phyloP scores from a whole-genome alignment of 1,139 yeast species.

The Blastobotrys ciferrii region DNA sequence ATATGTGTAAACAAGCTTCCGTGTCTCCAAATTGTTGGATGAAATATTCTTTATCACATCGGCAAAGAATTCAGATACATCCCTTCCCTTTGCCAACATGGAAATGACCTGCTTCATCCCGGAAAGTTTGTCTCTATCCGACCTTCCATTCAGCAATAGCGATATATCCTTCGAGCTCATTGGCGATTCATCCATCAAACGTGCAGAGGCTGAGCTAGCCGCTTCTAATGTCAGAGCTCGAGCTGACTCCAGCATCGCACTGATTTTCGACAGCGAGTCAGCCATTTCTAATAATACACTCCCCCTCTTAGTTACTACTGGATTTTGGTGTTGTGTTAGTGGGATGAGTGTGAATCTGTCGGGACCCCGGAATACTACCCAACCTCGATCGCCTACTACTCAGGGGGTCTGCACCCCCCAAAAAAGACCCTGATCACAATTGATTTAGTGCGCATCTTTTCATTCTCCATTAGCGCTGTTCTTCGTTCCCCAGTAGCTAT shows the following conservation, averaged over 20 bases:
- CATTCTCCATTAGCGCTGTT: no score
- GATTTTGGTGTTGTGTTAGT: slow-evolving; percentile 1
- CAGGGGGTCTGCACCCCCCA: no score
- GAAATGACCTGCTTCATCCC: slow-evolving; percentile 79
- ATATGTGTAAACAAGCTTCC: slow-evolving; percentile 76
- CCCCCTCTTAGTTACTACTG: background rate
- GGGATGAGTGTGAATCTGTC: background rate
- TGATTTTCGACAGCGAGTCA: slow-evolving; percentile 50
- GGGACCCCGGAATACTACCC: background rate
- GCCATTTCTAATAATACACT: slow-evolving; percentile 41
- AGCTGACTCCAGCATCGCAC: slow-evolving; percentile 74
- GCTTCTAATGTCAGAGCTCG: slow-evolving; percentile 77
- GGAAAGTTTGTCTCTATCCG: slow-evolving; percentile 65
- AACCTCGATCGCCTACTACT: background rate
- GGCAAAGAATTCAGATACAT: slow-evolving; percentile 65
- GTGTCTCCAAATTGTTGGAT: slow-evolving; percentile 63
- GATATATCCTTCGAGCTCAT: slow-evolving; percentile 63
- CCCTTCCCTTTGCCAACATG: slow-evolving; percentile 62
- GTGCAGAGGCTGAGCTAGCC: slow-evolving; percentile 74
- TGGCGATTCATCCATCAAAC: slow-evolving; percentile 45
- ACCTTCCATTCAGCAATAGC: slow-evolving; percentile 63
- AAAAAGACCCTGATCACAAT: no score
- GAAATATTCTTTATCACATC: slow-evolving; percentile 89
- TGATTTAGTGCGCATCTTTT: no score
- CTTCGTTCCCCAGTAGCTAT: no score